These are phyloP conservation scores for Echria macrotheca DNA, from an alignment of 495 filamentous ascomycete genomes.

Conservation along the genomic window DNA sequence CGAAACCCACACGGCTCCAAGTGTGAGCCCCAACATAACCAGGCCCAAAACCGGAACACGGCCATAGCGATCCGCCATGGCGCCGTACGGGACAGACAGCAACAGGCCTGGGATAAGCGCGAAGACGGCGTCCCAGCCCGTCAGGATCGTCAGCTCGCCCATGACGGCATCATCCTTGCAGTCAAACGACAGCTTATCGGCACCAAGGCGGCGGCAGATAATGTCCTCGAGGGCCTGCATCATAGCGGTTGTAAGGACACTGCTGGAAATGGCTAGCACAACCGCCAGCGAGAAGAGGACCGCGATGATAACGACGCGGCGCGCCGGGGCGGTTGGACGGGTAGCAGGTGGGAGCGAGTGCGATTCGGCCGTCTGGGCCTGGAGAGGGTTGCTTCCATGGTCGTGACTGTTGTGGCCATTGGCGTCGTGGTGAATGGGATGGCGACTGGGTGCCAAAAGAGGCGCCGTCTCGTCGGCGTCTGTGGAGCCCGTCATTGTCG, in stretches of 20 bases:
- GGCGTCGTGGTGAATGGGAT: too few relatives aligned
- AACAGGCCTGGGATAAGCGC: background rate
- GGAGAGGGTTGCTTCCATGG: background rate
- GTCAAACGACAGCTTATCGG: background rate
- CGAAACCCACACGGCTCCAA: background rate
- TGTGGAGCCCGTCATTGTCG: background rate
- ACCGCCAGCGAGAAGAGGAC: background rate
- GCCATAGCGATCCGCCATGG: constrained; percentile 3
- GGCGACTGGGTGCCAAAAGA: background rate
- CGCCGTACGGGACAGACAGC: constrained; percentile 2
- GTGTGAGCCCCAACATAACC: background rate
- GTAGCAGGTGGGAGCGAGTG: constrained; percentile 1
- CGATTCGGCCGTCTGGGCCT: background rate
- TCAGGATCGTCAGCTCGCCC: background rate
- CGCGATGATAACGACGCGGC: background rate
- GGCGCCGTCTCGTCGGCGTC: background rate
- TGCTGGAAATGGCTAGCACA: background rate
- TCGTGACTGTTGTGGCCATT: background rate
- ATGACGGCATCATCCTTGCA: constrained; percentile 2
- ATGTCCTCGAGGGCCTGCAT: constrained; percentile 1
- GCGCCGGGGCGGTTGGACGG: background rate
- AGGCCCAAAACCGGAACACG: background rate
- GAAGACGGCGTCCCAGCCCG: background rate
- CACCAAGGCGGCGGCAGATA: constrained; percentile 3
- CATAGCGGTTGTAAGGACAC: background rate